Evolutionary conservation across 805 yeast species (phyloP).

Genomic region (Metschnikowia cubensis): DNA sequence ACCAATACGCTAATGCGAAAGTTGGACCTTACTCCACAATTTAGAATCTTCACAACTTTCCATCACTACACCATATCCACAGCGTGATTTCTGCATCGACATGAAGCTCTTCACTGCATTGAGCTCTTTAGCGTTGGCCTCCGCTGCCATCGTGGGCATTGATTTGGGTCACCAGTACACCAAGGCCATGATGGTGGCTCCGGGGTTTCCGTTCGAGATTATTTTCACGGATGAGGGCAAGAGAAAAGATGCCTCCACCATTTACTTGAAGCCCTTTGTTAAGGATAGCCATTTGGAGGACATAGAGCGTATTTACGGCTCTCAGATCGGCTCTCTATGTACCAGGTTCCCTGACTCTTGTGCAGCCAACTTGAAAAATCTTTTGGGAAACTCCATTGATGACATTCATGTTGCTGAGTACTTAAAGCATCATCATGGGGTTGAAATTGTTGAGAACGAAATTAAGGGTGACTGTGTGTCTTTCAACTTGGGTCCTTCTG

Average conservation of each 20-base stretch:
- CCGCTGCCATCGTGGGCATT: conserved; percentile 75
- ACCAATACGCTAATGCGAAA: conserved; percentile 1
- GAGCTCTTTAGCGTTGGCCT: conserved; percentile 14
- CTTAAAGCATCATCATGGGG: conserved; percentile 56
- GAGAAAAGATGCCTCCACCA: conserved; percentile 81
- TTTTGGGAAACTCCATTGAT: conserved; percentile 61
- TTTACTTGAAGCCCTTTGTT: conserved; percentile 50
- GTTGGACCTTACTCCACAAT: conserved; percentile 2
- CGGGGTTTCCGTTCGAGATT: conserved; percentile 83
- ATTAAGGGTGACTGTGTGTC: conserved; percentile 49
- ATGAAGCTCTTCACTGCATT: conserved; percentile 15
- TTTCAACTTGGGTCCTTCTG: conserved; percentile 43
- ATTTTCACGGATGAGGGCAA: conserved; percentile 87
- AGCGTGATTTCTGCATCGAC: neutral
- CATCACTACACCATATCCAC: neutral
- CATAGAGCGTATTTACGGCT: conserved; percentile 73
- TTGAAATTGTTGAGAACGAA: conserved; percentile 38
- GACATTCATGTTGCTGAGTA: conserved; percentile 48
- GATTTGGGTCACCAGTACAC: conserved; percentile 87
- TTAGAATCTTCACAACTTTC: neutral
- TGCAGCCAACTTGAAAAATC: conserved; percentile 60
- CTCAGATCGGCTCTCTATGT: conserved; percentile 64
- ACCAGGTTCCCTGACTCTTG: conserved; percentile 72
- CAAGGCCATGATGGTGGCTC: conserved; percentile 86
- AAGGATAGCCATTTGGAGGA: conserved; percentile 33